A percentile compares a stretch with the other conserved stretches of the same genome.
phyloP scores from a whole-genome alignment of 768 basidiomycete species.

The Cyathus striatus region DNA sequence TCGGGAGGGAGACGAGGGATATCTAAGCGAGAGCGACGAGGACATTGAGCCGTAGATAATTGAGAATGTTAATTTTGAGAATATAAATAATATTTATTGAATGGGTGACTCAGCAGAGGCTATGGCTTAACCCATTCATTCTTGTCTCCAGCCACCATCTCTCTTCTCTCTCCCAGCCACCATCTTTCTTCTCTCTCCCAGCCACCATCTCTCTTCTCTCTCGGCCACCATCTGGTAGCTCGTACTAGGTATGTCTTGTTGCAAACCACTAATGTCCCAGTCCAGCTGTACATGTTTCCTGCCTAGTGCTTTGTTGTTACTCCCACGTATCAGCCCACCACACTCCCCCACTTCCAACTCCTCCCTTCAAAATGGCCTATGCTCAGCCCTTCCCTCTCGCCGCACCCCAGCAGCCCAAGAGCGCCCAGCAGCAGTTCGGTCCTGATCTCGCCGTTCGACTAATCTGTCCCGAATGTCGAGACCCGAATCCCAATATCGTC shows the following conservation, averaged over 20 bases:
- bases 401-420: constrained; percentile 47
- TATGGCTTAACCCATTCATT: too few species aligned
- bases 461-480: constrained; percentile 93
- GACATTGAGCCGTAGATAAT: too few species aligned
- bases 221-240: background rate
- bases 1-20: too few species aligned
- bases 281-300: background rate
- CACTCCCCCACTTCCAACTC: constrained; percentile 15
- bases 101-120: too few species aligned
- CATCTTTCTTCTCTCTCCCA: background rate
- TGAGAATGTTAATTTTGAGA: too few species aligned
- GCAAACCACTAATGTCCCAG: background rate
- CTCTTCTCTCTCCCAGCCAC: background rate
- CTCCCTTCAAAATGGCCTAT: constrained; percentile 53
- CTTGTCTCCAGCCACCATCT: too few species aligned
- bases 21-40: too few species aligned
- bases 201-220: background rate
- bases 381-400: constrained; percentile 80
- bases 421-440: constrained; percentile 51
- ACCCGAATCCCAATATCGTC: constrained; percentile 89
- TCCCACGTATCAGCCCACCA: constrained; percentile 9
- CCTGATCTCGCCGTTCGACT: constrained; percentile 85
- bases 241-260: background rate
- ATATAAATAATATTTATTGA: too few species aligned
- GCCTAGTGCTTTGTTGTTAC: background rate